These are phyloP conservation scores for Tylopilus plumbeoviolaceoides DNA, from an alignment of 768 basidiomycete genomes.

Conservation along the genomic window DNA sequence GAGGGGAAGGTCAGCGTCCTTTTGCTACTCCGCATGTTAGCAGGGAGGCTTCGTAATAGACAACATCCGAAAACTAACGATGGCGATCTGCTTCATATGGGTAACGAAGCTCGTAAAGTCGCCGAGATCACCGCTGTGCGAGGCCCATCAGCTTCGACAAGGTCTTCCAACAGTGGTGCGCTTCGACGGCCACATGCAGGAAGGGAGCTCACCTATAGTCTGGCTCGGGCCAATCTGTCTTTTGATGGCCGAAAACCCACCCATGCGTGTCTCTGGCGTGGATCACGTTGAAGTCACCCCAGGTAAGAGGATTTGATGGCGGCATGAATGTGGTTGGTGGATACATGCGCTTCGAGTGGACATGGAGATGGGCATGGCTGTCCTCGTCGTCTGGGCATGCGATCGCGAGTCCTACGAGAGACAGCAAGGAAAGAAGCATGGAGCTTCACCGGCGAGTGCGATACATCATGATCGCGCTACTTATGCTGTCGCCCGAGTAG, in stretches of 20 bases:
- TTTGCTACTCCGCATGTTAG: conserved; percentile 35
- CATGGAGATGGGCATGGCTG: conserved; percentile 26
- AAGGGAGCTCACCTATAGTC: conserved; percentile 52
- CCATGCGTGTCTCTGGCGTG: conserved; percentile 84
- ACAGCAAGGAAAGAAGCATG: conserved; percentile 19
- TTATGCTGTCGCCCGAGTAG: background rate
- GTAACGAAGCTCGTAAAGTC: conserved; percentile 83
- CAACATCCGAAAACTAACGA: conserved; percentile 32
- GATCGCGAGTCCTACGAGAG: conserved; percentile 14
- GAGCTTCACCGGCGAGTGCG: background rate
- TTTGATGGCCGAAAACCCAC: conserved; percentile 83
- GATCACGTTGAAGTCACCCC: conserved; percentile 89
- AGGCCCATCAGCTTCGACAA: background rate
- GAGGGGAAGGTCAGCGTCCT: conserved; percentile 77
- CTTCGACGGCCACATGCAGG: background rate
- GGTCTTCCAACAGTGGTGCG: background rate
- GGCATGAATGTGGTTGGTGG: conserved; percentile 42
- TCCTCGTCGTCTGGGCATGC: conserved; percentile 22
- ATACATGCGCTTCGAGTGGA: conserved; percentile 33
- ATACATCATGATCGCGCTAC: background rate
- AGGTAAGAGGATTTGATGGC: conserved; percentile 66
- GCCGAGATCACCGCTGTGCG: conserved; percentile 55
- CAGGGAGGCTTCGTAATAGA: background rate
- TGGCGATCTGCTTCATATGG: conserved; percentile 75
- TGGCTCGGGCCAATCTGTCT: conserved; percentile 66